Percentiles rank a stretch among this genome's conserved stretches.
Evolutionary conservation across 2,329 filamentous ascomycete genomes (phyloP).

Genomic region (Trichoderma citrinoviride): DNA sequence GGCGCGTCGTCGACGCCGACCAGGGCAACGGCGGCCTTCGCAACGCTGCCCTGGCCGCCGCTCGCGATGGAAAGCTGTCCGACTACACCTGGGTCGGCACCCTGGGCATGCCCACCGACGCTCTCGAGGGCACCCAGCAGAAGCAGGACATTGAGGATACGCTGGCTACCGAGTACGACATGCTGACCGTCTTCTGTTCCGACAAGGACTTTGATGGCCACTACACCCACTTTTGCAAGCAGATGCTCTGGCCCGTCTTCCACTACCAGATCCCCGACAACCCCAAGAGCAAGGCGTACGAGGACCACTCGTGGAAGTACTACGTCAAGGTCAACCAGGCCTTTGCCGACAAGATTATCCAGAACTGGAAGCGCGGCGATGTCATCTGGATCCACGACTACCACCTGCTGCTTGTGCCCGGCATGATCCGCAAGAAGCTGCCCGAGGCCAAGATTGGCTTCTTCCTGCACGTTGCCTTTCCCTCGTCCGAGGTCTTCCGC

Average conservation of each 20-base stretch:
- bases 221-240: conserved; percentile 95
- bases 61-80: conserved; percentile 63
- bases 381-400: conserved; percentile 96
- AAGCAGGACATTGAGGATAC: conserved; percentile 81
- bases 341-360: conserved; percentile 86
- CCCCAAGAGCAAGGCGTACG: conserved; percentile 96
- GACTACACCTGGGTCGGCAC: conserved; percentile 91
- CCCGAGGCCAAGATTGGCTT: conserved; percentile 95
- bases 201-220: conserved; percentile 94
- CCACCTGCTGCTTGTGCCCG: conserved; percentile 83
- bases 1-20: conserved; percentile 79
- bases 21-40: conserved; percentile 90
- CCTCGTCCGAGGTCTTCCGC: conserved; percentile 92
- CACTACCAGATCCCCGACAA: conserved; percentile 98
- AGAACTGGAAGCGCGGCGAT: conserved; percentile 91
- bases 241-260: conserved; percentile 95
- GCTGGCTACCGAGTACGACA: conserved; percentile 77
- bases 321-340: conserved; percentile 91
- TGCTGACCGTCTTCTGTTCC: conserved; percentile 77
- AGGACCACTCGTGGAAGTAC: conserved; percentile 94
- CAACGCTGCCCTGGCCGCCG: conserved; percentile 80
- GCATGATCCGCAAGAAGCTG: conserved; percentile 84
- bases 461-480: conserved; percentile 93
- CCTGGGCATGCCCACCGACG: conserved; percentile 90
- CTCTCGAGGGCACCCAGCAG: conserved; percentile 67